Conservation (phyloP, 2,329 filamentous ascomycete genomes). For the Colletotrichum falcatum region DNA sequence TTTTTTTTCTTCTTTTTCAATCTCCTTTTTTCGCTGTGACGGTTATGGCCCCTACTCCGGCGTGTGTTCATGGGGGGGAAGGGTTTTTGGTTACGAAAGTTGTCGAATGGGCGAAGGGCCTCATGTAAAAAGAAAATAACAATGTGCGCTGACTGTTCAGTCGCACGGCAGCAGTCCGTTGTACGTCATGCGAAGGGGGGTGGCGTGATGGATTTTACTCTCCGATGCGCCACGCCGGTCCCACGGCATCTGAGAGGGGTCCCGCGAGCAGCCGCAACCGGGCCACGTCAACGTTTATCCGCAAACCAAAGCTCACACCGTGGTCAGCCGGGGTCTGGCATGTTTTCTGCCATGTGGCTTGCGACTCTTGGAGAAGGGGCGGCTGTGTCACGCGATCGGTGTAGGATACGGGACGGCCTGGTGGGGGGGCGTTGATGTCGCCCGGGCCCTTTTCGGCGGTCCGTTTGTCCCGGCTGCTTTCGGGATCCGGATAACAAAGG, state of each 20-base stretch:
- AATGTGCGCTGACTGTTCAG: neutral
- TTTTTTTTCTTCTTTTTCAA: too few species aligned
- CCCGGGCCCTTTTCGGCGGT: neutral
- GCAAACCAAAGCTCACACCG: neutral
- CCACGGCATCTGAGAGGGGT: neutral
- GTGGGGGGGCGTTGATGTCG: neutral
- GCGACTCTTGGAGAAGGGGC: neutral
- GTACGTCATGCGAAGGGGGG: neutral
- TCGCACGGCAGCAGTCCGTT: slow-evolving; percentile 5
- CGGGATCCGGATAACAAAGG: neutral
- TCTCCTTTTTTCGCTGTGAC: neutral
- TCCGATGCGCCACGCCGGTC: slow-evolving; percentile 13
- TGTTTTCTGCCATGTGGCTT: slow-evolving; percentile 1
- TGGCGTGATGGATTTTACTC: slow-evolving; percentile 14
- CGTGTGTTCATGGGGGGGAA: neutral
- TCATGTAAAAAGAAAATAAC: too few species aligned
- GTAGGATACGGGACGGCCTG: neutral
- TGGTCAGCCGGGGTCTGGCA: neutral
- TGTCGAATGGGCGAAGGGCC: too few species aligned
- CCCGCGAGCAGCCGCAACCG: neutral
- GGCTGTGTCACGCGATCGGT: slow-evolving; percentile 20
- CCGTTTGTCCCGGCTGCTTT: neutral
- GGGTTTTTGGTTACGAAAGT: neutral
- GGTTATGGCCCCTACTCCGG: neutral
- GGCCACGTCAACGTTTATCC: neutral